Base-by-base conservation (phyloP, 1,284 basidiomycete genomes). In the Trichosporon inkin region DNA sequence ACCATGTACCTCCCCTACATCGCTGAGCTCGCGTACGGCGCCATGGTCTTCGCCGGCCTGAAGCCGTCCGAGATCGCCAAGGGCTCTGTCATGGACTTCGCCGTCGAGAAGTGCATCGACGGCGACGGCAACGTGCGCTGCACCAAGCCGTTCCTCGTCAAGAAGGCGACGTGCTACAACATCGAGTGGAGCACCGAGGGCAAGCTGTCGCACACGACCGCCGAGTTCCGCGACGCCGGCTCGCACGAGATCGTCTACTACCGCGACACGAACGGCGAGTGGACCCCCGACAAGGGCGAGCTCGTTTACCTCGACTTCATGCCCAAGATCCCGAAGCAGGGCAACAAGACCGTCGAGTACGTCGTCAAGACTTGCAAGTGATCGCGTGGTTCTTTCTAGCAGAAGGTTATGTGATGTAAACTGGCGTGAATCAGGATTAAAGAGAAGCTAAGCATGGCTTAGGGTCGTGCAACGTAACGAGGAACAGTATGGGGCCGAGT, bases 281-380 rank as follows among this genome's bases (percentile, higher is more conserved):
- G 73, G 73, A 76, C 71, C 16, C 63, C 76, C 16, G 72, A 78
- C 55, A 74, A 75, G 69, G 68, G 68, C 57, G 74, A 76, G 68
- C 71, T 78, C 49, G 73, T 75, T 40, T 78, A 77, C 68, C 64
- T 77, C 62, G 74, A 78, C 67, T 78, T 78, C 63, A 76, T 68
- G 71, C 74, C 74, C 65, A 76, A 76, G 67, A 63, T 75, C 41
- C 68, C 68, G 40, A 67, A 64, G n/a, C 70, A 71, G 67, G 68
- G 68, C 34, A 71, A 73, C 70, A 68, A 70, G 63, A 75, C 71
- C 35, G 73, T 75, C 63, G 71, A 73, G 56, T 74, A 73, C 69
- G 65, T 61, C 35, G 68, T 78, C 62, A 62, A 53, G 44, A 75
- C 74, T 13, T 76, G 75, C 70, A 64, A 72, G 64, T 76, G 28